Evolutionary conservation across 768 basidiomycete genomes (phyloP), one percentile per base, ranked within the genome.

Genomic region (Kwoniella sp.): DNA sequence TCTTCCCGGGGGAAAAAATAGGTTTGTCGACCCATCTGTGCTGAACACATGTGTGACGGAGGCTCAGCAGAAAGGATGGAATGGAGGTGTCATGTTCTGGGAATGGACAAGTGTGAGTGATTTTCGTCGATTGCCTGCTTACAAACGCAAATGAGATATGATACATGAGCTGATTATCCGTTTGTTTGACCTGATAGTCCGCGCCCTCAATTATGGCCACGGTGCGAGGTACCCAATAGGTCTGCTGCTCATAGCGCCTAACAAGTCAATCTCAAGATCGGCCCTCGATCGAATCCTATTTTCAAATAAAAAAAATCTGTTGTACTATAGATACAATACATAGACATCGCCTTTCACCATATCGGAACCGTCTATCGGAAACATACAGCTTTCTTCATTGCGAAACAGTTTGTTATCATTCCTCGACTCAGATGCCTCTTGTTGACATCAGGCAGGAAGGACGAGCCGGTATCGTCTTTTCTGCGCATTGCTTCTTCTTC

Each of bases 21-120:
- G 69, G 25, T 90, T 84, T 79, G 86, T 91, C 68, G 81, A 79
- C 33, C 82, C 87, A 1, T 77, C 83, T 1, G 84, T 84, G 17
- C 81, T 91, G 21, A 84, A 86, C 0, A 76, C 78, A 1, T 91
- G 90, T 72, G 80, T 90, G 29, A 69, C 82, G 19, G 81, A 86
- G 76, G 90, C 87, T 0, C 84, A 86, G 68, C 71, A 67, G n/a
- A 62, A 83, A 62, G 89, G 88, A 27, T 90, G 89, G 89, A 84
- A 73, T 55, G 81, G 66, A 0, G 79, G 78, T 40, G 74, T 76
- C 46, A 81, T 80, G 80, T 78, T 75, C 60, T 80, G 79, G 79
- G 77, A 80, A 57, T 80, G 75, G 73, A 68, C 59, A 0, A 54
- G 47, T 9, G 70, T 74, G 50, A 69, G 72, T 68, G 17, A 2